Conservation (phyloP, 2,329 filamentous ascomycete genomes). For the Chrysoporthe austroafricana region DNA sequence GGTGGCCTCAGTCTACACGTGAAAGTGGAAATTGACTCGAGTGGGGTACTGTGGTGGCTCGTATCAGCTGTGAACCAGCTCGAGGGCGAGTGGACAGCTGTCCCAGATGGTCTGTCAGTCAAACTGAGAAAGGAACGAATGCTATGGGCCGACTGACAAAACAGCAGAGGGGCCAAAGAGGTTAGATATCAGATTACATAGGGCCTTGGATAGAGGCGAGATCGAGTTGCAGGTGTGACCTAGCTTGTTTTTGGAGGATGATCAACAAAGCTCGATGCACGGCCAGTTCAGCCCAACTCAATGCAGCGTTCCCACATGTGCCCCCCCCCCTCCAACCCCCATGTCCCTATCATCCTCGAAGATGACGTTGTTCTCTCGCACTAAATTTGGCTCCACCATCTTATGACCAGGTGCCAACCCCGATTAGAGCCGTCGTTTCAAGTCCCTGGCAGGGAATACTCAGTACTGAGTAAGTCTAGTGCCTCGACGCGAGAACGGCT, state of each 20-base stretch:
- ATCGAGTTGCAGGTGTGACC: background rate
- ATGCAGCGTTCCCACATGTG: too few species aligned
- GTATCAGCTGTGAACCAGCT: background rate
- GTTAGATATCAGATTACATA: background rate
- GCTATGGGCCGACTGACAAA: background rate
- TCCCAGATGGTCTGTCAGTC: background rate
- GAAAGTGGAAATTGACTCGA: conserved; percentile 16
- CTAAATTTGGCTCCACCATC: conserved; percentile 17
- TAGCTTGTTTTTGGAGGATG: conserved; percentile 1
- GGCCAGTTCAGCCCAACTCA: too few species aligned
- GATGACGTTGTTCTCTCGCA: conserved; percentile 24
- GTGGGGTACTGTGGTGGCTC: conserved; percentile 3
- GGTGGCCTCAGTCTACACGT: conserved; percentile 24
- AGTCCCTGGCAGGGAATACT: background rate
- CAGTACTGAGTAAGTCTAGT: too few species aligned
- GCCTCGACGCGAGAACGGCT: too few species aligned
- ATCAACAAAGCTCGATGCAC: background rate
- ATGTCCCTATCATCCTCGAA: conserved; percentile 7
- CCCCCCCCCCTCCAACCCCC: background rate
- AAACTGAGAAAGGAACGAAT: background rate
- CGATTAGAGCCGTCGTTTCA: conserved; percentile 13
- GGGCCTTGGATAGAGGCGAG: background rate
- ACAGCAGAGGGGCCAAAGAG: background rate
- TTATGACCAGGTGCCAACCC: background rate
- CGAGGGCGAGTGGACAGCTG: background rate